Conservation (phyloP, 768 basidiomycete genomes). For the Macrolepiota fuliginosa region DNA sequence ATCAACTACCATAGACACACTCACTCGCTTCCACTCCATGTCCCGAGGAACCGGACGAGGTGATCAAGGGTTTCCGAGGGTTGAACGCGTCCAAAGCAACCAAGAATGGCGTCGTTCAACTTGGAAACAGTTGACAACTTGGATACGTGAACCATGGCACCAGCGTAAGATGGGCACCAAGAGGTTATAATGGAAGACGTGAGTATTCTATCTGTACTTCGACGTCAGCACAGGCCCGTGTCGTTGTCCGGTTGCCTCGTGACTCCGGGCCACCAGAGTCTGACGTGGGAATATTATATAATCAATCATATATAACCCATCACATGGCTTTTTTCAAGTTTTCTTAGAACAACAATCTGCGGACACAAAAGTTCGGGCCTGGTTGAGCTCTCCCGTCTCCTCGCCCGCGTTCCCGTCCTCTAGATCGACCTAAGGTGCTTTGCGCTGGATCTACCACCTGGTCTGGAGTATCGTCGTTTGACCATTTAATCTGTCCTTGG, state of each 20-base stretch:
- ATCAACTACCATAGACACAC: conserved; percentile 26
- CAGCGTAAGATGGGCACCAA: background rate
- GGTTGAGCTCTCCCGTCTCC: conserved; percentile 81
- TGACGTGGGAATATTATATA: conserved; percentile 45
- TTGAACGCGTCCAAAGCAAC: conserved; percentile 55
- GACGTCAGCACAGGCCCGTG: too few relatives aligned
- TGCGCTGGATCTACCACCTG: conserved; percentile 16
- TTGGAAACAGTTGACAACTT: conserved; percentile 47
- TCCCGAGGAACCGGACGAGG: conserved; percentile 71
- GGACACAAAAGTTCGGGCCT: conserved; percentile 94
- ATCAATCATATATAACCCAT: conserved; percentile 27
- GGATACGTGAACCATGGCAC: conserved; percentile 47
- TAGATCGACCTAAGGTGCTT: conserved; percentile 50
- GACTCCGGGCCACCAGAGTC: conserved; percentile 19
- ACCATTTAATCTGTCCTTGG: conserved; percentile 44
- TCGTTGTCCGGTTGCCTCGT: conserved; percentile 15
- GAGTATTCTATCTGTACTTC: background rate
- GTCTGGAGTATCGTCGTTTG: conserved; percentile 32
- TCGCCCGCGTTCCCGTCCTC: conserved; percentile 95
- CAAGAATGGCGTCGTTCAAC: conserved; percentile 63
- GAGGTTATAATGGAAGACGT: background rate
- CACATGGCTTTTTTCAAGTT: conserved; percentile 16
- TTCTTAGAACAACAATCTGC: conserved; percentile 75
- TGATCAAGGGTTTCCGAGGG: conserved; percentile 69
- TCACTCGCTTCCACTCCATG: conserved; percentile 88